phyloP scores from a whole-genome alignment of 2,329 filamentous ascomycete species.

The Trichoderma sp. region DNA sequence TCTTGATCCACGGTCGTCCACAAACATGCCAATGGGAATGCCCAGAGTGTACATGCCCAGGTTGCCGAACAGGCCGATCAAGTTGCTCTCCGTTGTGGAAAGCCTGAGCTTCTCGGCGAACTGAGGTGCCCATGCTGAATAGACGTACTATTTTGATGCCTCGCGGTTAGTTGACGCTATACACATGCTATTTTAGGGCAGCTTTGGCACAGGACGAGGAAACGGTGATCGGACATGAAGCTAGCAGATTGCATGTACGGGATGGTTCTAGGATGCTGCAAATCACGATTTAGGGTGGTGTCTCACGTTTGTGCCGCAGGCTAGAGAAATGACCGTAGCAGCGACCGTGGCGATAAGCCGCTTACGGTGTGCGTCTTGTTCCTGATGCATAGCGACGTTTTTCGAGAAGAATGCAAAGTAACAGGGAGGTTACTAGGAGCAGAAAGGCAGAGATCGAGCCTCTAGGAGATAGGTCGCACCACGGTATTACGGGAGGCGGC shows the following conservation, averaged over 20 bases:
- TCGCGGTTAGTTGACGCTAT: conserved; percentile 1
- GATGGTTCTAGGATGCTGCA: neutral
- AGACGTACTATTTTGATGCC: conserved; percentile 72
- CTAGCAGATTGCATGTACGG: neutral
- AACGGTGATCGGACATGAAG: neutral
- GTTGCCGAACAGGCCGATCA: conserved; percentile 84
- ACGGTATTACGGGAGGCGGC: neutral
- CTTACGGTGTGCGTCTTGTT: conserved; percentile 12
- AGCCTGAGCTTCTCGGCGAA: conserved; percentile 85
- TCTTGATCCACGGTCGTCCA: conserved; percentile 79
- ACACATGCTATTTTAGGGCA: neutral
- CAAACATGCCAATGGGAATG: conserved; percentile 83
- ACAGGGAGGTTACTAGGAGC: neutral
- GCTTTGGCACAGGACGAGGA: neutral
- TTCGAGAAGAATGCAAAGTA: neutral
- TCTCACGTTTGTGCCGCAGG: conserved; percentile 88
- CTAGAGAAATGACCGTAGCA: conserved; percentile 80
- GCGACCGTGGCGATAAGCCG: conserved; percentile 82
- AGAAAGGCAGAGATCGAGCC: neutral
- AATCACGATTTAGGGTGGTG: neutral
- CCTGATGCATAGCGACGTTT: conserved; percentile 14
- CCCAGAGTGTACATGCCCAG: conserved; percentile 93
- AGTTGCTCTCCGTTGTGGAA: conserved; percentile 88
- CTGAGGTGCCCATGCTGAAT: conserved; percentile 96
- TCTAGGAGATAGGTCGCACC: neutral